Base-by-base conservation (phyloP, 2,329 filamentous ascomycete species). In the Botrytis paeoniae region DNA sequence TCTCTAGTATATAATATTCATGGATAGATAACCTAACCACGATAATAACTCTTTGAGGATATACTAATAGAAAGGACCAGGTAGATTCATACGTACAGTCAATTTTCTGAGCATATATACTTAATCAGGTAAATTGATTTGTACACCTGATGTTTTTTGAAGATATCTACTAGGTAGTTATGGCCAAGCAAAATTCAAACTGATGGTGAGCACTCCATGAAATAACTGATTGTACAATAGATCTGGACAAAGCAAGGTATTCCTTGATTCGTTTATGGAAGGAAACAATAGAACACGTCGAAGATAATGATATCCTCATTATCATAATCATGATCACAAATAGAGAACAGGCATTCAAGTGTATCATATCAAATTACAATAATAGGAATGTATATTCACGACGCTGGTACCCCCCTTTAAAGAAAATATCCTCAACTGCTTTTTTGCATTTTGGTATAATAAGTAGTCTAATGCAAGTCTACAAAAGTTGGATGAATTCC, bases 381-480 rank as follows among this genome's bases (percentile, higher is more conserved):
- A 32, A 68, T 29, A 37, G 41, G 29, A 70, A 35, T 70, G 37
- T 39, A 48, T 39, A 70, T 63, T 70, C 60, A 62, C 22, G n/a
- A n/a, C 41, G 32, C 41, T 61, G 32, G 29, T 54, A n/a, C 9
- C 29, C 32, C 35, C 48, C 37, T 61, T 32, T n/a, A 41, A 32
- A 29, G 32, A 41, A 57, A 45, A 57, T 41, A 51, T 48, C 41
- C 61, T 73, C 59, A 60, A 71, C 72, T 61, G 51, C 75, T 69
- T 73, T 76, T 78, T 79, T 78, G 77, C 78, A 78, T 80, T 65
- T 68, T 78, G 72, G 51, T 76, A 75, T 76, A 76, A 77, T 71
- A 71, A 71, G 69, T 71, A 76, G 72, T 79, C 77, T 79, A 79
- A 78, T 78, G 78, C 78, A 78, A 78, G 76, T 79, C 76, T 79